phyloP scores from a whole-genome alignment of 192 early-diverging fungal species.

The Podila verticillata region DNA sequence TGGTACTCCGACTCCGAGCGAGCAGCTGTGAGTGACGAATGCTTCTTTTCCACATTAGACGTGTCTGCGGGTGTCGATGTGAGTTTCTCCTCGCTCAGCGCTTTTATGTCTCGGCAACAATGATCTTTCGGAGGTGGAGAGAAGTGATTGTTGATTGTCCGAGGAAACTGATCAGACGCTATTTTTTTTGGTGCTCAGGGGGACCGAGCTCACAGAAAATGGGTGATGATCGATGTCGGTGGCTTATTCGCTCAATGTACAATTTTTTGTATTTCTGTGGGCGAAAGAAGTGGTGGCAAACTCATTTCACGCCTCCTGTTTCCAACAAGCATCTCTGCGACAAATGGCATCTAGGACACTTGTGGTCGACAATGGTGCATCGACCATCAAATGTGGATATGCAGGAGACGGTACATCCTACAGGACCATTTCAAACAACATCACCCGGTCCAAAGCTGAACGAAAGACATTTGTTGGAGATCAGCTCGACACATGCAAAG shows the following conservation, averaged over 20 bases:
- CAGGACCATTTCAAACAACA: constrained; percentile 67
- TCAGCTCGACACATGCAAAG: constrained; percentile 66
- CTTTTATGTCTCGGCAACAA: no score
- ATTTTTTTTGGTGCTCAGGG: background rate
- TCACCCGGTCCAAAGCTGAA: constrained; percentile 65
- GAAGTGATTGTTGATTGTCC: background rate
- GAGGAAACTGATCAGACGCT: background rate
- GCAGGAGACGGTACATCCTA: constrained; percentile 21
- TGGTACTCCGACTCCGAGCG: constrained; percentile 10
- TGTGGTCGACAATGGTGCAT: constrained; percentile 52
- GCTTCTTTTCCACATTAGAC: constrained; percentile 44
- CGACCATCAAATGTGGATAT: constrained; percentile 42
- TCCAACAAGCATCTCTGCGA: background rate
- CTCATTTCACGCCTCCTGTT: background rate
- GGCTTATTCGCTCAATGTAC: background rate
- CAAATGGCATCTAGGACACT: constrained; percentile 32
- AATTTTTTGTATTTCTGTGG: no score
- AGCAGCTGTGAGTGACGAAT: constrained; percentile 22
- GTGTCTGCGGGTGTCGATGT: no score
- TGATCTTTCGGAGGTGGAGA: no score
- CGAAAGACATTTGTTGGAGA: constrained; percentile 73
- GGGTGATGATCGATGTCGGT: background rate
- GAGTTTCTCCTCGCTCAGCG: no score
- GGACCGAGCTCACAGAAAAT: background rate
- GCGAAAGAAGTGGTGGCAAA: background rate